Evolutionary conservation across 2,329 filamentous ascomycete genomes (phyloP).

Genomic region (Chaetomium sp.): DNA sequence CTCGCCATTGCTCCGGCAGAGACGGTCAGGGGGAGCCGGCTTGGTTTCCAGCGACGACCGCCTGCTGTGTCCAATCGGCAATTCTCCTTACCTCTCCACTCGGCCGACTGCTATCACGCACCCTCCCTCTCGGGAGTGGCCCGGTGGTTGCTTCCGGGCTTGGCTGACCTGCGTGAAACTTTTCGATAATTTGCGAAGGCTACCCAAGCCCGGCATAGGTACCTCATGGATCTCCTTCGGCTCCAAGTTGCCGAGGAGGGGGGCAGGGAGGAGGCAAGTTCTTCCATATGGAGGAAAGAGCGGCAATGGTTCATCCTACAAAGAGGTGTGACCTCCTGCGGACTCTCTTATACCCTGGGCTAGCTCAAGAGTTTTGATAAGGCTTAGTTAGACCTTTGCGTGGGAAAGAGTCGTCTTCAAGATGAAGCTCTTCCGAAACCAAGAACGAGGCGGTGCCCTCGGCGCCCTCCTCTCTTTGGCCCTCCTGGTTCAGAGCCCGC

Average conservation of each 20-base stretch:
- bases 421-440: conserved; percentile 18
- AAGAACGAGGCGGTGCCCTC: background rate
- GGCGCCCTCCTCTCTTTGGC: conserved; percentile 13
- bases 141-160: conserved; percentile 13
- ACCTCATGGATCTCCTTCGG: background rate
- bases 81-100: conserved; percentile 3
- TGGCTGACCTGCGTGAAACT: conserved; percentile 8
- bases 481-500: background rate
- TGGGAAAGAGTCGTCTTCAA: background rate
- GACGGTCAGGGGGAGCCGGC: background rate
- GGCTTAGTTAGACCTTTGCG: background rate
- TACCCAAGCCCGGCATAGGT: background rate
- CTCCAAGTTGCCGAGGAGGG: background rate
- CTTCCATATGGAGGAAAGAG: background rate
- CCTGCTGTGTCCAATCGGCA: conserved; percentile 12
- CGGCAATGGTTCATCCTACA: background rate
- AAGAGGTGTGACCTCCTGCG: background rate
- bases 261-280: background rate
- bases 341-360: no score
- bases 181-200: background rate
- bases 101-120: background rate
- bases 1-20: background rate
- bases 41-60: background rate
- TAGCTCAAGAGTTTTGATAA: no score
- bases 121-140: background rate